Evolutionary conservation across 176 grass and related monocot species (phyloP), one percentile per base, ranked within the genome.

Genomic region (Chloris gayana): DNA sequence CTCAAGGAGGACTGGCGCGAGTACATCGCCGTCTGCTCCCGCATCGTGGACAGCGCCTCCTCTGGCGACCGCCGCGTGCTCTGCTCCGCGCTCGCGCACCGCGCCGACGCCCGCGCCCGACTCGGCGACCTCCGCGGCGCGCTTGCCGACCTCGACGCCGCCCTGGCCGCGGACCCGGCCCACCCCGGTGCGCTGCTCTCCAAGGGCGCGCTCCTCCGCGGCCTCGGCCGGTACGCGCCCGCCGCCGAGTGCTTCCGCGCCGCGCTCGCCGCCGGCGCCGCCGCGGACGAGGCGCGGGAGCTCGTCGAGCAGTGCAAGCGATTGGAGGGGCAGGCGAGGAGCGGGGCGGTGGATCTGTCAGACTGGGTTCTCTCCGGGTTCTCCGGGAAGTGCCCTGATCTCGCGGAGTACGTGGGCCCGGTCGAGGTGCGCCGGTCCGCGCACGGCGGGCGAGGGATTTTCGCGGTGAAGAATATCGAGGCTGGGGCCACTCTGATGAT

Each of bases 1-100:
- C 81, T 93, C 68, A 92, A 89, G 67, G 90, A 98, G 69, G 83
- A 94, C 80, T 94, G 95, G 95, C 56, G 75, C 24, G 89, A 88
- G 46, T 98, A 94, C 72, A 89, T 86, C 85, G 84, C 71, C 80
- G 92, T 91, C 66, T 93, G 88, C 86, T 79, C 92, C 65, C 81
- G 80, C 67, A 83, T 98, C 60, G 77, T 98, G 37, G 85, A 59
- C 21, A 38, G 13, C 62, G 68, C 29, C 68, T 61, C 35, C 42
- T 26, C 17, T 64, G 56, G 62, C 15, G 85, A 92, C 85, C 69
- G 68, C 27, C 93, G 83, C 75, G 66, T 85, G 27, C 87, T 90
- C 64, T 87, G 89, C 76, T 74, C 87, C 33, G 76, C 94, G 45
- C 86, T 90, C 30, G 80, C 85, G 25, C 80, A 90, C 78, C 89